A percentile compares a stretch with the other conserved stretches of the same genome.
phyloP scores from a whole-genome alignment of 2,329 filamentous ascomycete genomes.

The Beauveria australis region DNA sequence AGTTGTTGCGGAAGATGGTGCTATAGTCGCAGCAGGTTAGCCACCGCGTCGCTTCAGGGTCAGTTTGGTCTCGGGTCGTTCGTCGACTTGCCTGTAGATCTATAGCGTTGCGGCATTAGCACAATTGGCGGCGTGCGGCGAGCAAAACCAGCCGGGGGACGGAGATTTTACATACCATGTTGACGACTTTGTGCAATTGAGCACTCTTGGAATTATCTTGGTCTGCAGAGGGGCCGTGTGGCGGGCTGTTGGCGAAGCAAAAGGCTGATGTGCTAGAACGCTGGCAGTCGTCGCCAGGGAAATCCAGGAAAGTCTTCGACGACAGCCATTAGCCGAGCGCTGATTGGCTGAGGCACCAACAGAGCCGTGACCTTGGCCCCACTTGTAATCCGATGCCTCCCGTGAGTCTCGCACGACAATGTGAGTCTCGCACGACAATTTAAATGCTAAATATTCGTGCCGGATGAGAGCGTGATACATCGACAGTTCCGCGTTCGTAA shows the following conservation, averaged over 20 bases:
- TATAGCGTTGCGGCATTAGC: conserved; percentile 28
- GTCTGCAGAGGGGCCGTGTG: conserved; percentile 8
- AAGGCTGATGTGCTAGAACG: conserved; percentile 6
- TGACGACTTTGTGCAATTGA: conserved; percentile 21
- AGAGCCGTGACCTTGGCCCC: not conserved
- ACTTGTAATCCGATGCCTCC: conserved; percentile 8
- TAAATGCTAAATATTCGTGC: not conserved
- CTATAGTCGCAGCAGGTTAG: conserved; percentile 37
- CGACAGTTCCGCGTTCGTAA: too few species aligned
- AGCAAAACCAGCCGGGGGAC: not conserved
- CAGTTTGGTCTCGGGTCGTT: conserved; percentile 1
- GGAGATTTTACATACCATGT: conserved; percentile 46
- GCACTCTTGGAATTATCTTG: conserved; percentile 3
- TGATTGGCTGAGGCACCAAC: conserved; percentile 6
- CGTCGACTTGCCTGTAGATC: conserved; percentile 52
- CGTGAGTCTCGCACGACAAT: not conserved
- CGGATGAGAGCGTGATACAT: not conserved
- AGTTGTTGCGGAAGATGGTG: conserved; percentile 78
- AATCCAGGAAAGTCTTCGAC: conserved; percentile 12
- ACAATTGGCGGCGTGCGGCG: not conserved
- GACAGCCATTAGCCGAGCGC: not conserved
- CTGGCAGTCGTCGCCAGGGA: conserved; percentile 3
- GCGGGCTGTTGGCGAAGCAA: conserved; percentile 5
- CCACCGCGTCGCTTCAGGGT: conserved; percentile 11
- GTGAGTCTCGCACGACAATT: not conserved